Base-by-base conservation (phyloP, 805 yeast genomes). In the Hanseniaspora pseudoguilliermondii region DNA sequence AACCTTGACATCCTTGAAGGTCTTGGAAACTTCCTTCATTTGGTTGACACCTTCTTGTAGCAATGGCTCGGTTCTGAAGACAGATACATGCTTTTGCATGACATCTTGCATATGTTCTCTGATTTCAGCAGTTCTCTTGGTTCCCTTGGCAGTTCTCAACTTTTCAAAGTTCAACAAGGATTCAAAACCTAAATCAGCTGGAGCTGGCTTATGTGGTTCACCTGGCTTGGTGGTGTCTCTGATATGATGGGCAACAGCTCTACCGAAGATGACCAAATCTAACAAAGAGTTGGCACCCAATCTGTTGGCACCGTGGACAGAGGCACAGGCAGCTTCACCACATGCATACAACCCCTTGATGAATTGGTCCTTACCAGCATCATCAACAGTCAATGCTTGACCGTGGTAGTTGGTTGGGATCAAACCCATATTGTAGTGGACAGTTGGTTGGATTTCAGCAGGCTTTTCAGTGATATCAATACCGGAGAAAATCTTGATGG, bases 371-470 rank as follows among this genome's bases (percentile, higher is more conserved):
- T 91, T 82, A 64, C 98, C 98, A 62, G 79, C 75, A 68, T 80
- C 91, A 68, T 85, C 88, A 65, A 84, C 68, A 48, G 87, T 87
- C 60, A 91, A 70, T 54, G 82, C 97, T 76, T 91, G 97, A 77
- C 97, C 98, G 62, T 84, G 86, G 85, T 88, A 93, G 72, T 84
- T 87, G 63, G 98, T 93, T 72, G 98, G 98, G 63, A 91, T 87
- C 82, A 97, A 97, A 73, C 98, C 98, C 98, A 91, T 91, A 75
- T 91, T 91, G 79, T 93, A 91, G 75, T 91, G 98, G 59, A 93
- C 98, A 62, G 98, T 91, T 65, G 98, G 98, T 64, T 93, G 74
- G 65, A 91, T 90, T 65, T 97, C 98, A 71, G 93, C 93, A 68
- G 98, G 98, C 76, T 91, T 97, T 77, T 93, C 93, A 58, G 98